Evolutionary conservation across 2,329 filamentous ascomycete genomes (phyloP).

Genomic region (Phaeomoniella chlamydospora): DNA sequence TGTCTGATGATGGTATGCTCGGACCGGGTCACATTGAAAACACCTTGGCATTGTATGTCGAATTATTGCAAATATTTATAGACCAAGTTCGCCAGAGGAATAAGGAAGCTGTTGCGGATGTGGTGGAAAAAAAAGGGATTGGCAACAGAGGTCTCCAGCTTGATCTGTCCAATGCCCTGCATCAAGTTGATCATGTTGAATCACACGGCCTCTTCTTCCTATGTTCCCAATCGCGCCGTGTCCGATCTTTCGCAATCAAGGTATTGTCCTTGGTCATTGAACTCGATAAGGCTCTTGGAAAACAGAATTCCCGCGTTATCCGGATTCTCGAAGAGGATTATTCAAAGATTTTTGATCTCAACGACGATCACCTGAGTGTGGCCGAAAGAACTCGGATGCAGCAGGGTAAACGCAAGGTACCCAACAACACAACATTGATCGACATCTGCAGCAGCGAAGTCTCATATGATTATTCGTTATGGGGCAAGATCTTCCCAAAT

Average conservation of each 20-base stretch:
- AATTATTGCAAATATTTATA: constrained; percentile 92
- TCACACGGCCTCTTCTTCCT: constrained; percentile 94
- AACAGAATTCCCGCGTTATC: constrained; percentile 68
- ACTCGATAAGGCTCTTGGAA: constrained; percentile 78
- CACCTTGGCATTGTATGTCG: constrained; percentile 81
- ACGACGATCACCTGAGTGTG: constrained; percentile 79
- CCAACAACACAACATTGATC: constrained; percentile 71
- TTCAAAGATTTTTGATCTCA: constrained; percentile 76
- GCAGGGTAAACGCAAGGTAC: constrained; percentile 72
- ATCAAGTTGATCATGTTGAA: constrained; percentile 91
- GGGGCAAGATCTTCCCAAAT: constrained; percentile 97
- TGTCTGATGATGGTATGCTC: constrained; percentile 95
- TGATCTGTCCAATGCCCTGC: constrained; percentile 76
- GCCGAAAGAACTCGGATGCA: constrained; percentile 87
- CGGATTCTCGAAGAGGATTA: constrained; percentile 85
- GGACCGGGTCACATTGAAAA: constrained; percentile 89
- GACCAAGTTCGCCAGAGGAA: constrained; percentile 86
- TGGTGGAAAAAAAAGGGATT: constrained; percentile 44
- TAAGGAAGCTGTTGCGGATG: constrained; percentile 53
- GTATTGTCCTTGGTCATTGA: constrained; percentile 85
- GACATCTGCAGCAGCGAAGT: constrained; percentile 93
- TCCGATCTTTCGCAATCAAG: constrained; percentile 80
- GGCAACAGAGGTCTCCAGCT: constrained; percentile 64
- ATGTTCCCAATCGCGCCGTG: constrained; percentile 84
- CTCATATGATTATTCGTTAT: constrained; percentile 84